Percentiles rank a stretch among this genome's conserved stretches.
Evolutionary conservation across 345 rosid species (phyloP).

Genomic region (Eucalyptus brandiana): DNA sequence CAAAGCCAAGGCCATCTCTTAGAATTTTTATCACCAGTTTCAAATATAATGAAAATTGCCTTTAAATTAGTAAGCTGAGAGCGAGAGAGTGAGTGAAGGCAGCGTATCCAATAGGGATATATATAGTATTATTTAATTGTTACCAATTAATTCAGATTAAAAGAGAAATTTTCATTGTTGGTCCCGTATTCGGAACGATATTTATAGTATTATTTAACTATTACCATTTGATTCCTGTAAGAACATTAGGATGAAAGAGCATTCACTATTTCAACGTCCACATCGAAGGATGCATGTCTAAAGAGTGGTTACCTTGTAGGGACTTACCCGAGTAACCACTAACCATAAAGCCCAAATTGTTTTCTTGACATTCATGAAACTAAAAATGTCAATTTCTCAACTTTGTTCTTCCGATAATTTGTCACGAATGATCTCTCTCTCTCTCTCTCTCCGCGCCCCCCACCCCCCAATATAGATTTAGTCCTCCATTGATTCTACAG

Average conservation of each 20-base stretch:
- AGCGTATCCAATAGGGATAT: no score
- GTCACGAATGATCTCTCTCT: not conserved
- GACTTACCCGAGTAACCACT: not conserved
- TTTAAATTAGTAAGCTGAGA: not conserved
- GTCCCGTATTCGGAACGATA: not conserved
- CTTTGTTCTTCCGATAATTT: not conserved
- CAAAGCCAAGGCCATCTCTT: no score
- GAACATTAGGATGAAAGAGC: not conserved
- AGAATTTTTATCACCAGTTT: not conserved
- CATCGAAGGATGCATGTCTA: not conserved
- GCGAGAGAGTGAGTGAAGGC: not conserved
- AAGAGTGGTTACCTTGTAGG: not conserved
- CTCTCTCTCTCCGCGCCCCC: fast-evolving
- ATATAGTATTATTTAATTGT: not conserved
- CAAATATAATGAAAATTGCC: not conserved
- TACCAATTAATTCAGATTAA: not conserved
- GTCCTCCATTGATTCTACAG: not conserved
- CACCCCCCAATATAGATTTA: no score
- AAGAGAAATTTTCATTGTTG: not conserved
- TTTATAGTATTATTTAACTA: not conserved
- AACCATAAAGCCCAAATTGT: not conserved
- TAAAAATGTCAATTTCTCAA: not conserved
- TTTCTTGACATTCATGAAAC: not conserved
- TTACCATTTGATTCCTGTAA: not conserved
- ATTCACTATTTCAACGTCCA: not conserved